Conservation (phyloP, 495 filamentous ascomycete species). For the Aspergillus ostianus region DNA sequence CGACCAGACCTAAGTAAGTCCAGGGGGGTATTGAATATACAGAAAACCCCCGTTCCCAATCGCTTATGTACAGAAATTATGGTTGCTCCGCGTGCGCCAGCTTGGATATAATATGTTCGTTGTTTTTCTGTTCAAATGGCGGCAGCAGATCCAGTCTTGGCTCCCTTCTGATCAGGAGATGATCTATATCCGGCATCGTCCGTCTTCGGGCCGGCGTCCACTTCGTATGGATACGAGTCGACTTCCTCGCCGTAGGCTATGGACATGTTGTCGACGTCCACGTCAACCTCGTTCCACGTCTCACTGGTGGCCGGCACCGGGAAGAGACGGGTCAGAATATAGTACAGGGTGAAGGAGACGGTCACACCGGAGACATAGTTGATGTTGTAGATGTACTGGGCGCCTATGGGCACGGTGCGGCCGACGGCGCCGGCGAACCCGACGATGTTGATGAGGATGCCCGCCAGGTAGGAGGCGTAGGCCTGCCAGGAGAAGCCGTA, state of each 20-base stretch:
- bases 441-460: constrained; percentile 89
- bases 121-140: constrained; percentile 15
- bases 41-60: not conserved
- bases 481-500: constrained; percentile 79
- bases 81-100: too few relatives aligned
- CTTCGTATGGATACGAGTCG: constrained; percentile 13
- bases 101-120: not conserved
- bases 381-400: constrained; percentile 83
- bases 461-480: constrained; percentile 78
- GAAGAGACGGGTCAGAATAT: constrained; percentile 59
- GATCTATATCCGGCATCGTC: not conserved
- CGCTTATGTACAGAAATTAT: not conserved
- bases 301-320: constrained; percentile 74
- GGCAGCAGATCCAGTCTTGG: constrained; percentile 13
- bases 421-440: constrained; percentile 86
- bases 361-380: constrained; percentile 88
- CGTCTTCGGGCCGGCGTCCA: constrained; percentile 9
- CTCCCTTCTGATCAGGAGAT: constrained; percentile 15
- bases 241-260: constrained; percentile 44
- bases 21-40: not conserved
- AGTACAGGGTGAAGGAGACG: constrained; percentile 68
- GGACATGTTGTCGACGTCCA: constrained; percentile 45
- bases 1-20: not conserved
- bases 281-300: constrained; percentile 78
- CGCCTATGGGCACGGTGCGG: constrained; percentile 67